Base-by-base conservation (phyloP, 176 grass and related monocot species). In the Alopecurus myosuroides region DNA sequence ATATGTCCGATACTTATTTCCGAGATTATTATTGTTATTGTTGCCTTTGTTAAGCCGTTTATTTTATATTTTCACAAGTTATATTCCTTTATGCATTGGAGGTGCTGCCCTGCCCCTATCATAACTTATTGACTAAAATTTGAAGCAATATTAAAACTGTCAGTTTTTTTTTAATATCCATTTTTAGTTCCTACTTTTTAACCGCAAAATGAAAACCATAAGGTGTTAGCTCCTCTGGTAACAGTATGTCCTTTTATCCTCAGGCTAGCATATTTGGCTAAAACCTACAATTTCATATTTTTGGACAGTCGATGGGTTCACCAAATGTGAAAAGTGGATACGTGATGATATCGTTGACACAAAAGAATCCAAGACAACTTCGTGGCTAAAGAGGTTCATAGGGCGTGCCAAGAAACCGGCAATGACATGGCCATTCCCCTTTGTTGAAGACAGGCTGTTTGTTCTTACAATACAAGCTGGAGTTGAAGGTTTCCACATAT, bases 261-360 rank as follows among this genome's bases (percentile, higher is more conserved):
- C 44, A 89, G 75, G 56, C 46, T 85, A 83, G 63, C 89, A 82
- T 88, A 81, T 86, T 86, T 88, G 76, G n/a, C 77, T 89, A 81
- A 85, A 84, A 84, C 70, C 41, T 83, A 74, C 79, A 84, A 45
- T 81, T 85, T 74, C 18, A 55, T 89, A 30, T 88, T 75, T 90
- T 84, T 90, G 23, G 48, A 48, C 88, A 99, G 97, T 99, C 4
- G 97, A 99, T 86, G 97, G 97, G 35, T 99, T 99, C 88, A 88
- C 72, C 40, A 99, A 96, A 96, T 99, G 97, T 92, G 97, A 99
- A 85, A 99, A 99, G 81, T 99, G 97, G 97, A 92, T 89, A 74
- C 89, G 88, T 1, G 84, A 88, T 14, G 97, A 99, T 89, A 88
- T 76, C 56, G 77, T 83, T 23, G 96, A 95, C 82, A 90, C 81